These are phyloP conservation scores for Rusavskia elegans DNA, from an alignment of 495 filamentous ascomycete genomes.

Conservation along the genomic window DNA sequence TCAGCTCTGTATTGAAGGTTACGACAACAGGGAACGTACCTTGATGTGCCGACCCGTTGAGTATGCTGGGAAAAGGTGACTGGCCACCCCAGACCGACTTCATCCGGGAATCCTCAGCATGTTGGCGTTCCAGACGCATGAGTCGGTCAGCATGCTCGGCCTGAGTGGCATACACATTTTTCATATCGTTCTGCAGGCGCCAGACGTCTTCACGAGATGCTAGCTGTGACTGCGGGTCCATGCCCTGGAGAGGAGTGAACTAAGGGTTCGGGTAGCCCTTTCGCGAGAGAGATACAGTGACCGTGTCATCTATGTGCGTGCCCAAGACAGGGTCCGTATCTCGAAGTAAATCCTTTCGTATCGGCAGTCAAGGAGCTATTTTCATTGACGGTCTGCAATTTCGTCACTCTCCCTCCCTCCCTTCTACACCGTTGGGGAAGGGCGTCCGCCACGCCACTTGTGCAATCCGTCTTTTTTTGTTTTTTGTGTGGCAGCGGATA, in stretches of 20 bases:
- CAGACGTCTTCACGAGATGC: constrained; percentile 65
- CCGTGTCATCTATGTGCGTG: constrained; percentile 1
- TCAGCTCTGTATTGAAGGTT: constrained; percentile 12
- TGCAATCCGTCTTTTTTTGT: background rate
- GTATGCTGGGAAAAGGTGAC: constrained; percentile 64
- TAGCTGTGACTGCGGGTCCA: constrained; percentile 51
- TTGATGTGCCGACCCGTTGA: constrained; percentile 54
- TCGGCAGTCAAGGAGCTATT: background rate
- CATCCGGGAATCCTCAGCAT: constrained; percentile 65
- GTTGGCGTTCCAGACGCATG: constrained; percentile 60
- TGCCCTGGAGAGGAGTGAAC: constrained; percentile 15
- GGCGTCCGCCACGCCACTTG: background rate
- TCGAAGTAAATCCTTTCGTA: too few relatives aligned
- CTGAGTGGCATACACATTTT: constrained; percentile 63
- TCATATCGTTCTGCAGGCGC: constrained; percentile 76
- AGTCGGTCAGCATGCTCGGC: constrained; percentile 70
- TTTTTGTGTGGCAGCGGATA: background rate
- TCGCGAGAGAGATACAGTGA: background rate
- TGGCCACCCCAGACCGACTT: constrained; percentile 71
- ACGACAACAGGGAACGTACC: constrained; percentile 31
- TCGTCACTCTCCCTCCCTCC: background rate
- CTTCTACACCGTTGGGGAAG: background rate
- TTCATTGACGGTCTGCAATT: background rate
- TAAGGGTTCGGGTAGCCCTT: background rate
- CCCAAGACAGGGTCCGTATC: background rate